Base-by-base conservation (phyloP, 495 filamentous ascomycete genomes). In the Talaromyces nanjingensis region DNA sequence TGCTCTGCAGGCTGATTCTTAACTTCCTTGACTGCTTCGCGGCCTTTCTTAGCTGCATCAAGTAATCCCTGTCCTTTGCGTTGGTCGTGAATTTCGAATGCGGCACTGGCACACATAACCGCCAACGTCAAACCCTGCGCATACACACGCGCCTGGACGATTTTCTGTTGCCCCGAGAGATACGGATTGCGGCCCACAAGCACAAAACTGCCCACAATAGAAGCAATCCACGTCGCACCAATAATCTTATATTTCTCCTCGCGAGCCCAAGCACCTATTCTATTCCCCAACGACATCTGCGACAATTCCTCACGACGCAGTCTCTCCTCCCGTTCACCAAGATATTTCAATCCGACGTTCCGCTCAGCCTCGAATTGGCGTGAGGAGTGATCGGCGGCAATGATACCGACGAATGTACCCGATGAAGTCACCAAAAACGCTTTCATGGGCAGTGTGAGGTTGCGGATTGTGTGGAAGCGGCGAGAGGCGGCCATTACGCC, bases 91-190 rank as follows among this genome's bases (percentile, higher is more conserved):
- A 92, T 88, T 87, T 98, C 94, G 71, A 98, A 89, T 18, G 86
- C 91, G 45, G 96, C 93, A 63, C 86, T 90, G 33, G 91, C 91
- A 69, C 96, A 79, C 64, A 98, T 77, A 60, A 98, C 91, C 70
- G 89, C 90, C 18, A 98, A 77, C 57, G 94, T 97, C 69, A 97
- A 77, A 16, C 92, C 92, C 79, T 98, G 94, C n/a, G 94, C 94
- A 77, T 98, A 98, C 65, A 98, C 89, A 81, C 94, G 87, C 9
- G 96, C 96, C 82, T 98, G 94, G 20, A 98, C 94, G 27, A 98
- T 79, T 81, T 98, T 98, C 84, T 98, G 94, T 67, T 81, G 74
- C 1, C 83, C 84, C 20, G 81, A 85, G 6, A 98, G 75, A 75
- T 90, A 92, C 57, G 83, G 85, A 75, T 91, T 93, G 65, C 91